These are phyloP conservation scores for Hymenoscyphus salicellus DNA, from an alignment of 2,329 filamentous ascomycete genomes.

Conservation along the genomic window DNA sequence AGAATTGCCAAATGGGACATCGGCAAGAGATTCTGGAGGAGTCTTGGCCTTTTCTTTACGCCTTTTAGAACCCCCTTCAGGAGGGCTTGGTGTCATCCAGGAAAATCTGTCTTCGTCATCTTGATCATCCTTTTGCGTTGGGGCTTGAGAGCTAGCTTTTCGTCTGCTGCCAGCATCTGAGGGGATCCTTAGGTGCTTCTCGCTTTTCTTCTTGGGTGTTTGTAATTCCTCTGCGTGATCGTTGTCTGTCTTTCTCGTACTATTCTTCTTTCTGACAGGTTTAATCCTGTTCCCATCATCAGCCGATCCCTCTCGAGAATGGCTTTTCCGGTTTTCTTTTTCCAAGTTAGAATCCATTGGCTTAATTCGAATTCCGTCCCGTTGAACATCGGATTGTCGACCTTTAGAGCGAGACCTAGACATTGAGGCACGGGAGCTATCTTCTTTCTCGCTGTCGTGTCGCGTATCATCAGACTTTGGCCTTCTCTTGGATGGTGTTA, in stretches of 20 bases:
- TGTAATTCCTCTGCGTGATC: constrained; percentile 9
- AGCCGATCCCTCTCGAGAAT: constrained; percentile 17
- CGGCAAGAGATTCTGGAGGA: constrained; percentile 48
- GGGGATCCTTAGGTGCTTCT: constrained; percentile 23
- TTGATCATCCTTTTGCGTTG: constrained; percentile 13
- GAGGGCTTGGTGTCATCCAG: constrained; percentile 26
- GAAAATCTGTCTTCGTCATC: constrained; percentile 23
- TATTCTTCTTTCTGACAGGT: constrained; percentile 20
- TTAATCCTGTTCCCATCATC: constrained; percentile 13
- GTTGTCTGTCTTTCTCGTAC: constrained; percentile 18
- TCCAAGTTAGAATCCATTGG: constrained; percentile 18
- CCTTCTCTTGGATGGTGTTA: background rate
- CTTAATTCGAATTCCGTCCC: constrained; percentile 26
- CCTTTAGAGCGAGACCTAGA: constrained; percentile 8
- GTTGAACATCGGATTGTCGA: background rate
- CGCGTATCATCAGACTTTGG: constrained; percentile 15
- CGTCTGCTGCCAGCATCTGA: constrained; percentile 20
- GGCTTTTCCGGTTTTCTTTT: constrained; percentile 22
- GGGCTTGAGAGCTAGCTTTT: constrained; percentile 19
- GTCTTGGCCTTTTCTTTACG: constrained; percentile 26
- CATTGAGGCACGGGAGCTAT: constrained; percentile 18
- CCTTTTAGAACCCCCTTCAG: constrained; percentile 23
- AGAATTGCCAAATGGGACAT: constrained; percentile 62
- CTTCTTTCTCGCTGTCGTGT: constrained; percentile 18
- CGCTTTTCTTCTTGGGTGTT: constrained; percentile 26